Evolutionary conservation across 23 red algal genomes (phyloP).

Genomic region (Gracilaria domingensis): DNA sequence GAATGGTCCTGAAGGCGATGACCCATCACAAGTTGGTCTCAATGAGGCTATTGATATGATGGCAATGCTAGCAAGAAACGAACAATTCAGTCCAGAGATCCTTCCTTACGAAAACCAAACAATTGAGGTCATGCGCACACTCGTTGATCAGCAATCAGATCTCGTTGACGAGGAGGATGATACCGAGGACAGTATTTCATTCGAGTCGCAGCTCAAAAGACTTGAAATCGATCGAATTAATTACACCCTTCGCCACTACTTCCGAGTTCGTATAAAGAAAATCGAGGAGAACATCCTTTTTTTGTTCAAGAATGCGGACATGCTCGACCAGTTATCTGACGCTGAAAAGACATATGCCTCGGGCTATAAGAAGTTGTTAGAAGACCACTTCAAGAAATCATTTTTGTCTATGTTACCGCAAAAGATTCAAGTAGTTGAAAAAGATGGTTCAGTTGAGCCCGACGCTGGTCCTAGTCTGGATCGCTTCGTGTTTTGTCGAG

Average conservation of each 20-base stretch:
- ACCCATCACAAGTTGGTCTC: not conserved
- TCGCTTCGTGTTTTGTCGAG: conserved; percentile 68
- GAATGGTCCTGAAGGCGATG: not conserved
- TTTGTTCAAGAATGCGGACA: conserved; percentile 47
- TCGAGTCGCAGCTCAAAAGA: conserved; percentile 56
- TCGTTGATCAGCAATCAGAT: conserved; percentile 48
- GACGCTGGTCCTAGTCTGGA: conserved; percentile 48
- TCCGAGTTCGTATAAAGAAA: conserved; percentile 60
- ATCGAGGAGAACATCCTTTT: conserved; percentile 55
- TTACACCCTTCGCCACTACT: conserved; percentile 67
- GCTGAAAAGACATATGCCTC: conserved; percentile 48
- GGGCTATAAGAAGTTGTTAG: conserved; percentile 48
- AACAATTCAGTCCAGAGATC: conserved; percentile 57
- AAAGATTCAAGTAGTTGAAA: conserved; percentile 65
- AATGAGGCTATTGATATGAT: conserved; percentile 51
- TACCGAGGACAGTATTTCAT: conserved; percentile 31
- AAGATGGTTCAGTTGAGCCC: conserved; percentile 58
- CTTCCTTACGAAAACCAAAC: conserved; percentile 39
- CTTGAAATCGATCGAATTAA: conserved; percentile 76
- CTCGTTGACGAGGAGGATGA: conserved; percentile 72
- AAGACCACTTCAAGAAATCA: conserved; percentile 77
- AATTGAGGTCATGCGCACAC: conserved; percentile 9
- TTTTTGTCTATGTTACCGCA: conserved; percentile 66
- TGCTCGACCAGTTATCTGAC: conserved; percentile 44
- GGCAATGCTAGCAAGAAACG: conserved; percentile 43